These are phyloP conservation scores for Colletotrichum sp. DNA, from an alignment of 2,329 filamentous ascomycete genomes.

Conservation along the genomic window DNA sequence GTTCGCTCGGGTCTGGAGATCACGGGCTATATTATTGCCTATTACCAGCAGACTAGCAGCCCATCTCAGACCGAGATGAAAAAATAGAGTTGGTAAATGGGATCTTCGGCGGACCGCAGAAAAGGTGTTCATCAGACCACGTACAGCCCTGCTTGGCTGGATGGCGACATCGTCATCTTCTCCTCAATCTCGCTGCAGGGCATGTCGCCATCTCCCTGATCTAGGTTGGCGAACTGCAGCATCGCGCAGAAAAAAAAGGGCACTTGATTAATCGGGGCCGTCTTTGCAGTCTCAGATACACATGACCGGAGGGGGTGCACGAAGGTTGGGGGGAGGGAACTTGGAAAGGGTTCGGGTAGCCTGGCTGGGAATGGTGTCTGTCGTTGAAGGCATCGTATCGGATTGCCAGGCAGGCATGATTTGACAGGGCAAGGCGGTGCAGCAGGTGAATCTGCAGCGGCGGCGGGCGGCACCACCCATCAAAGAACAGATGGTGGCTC, in stretches of 20 bases:
- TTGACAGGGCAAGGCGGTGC: background rate
- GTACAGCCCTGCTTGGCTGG: background rate
- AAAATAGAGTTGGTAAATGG: background rate
- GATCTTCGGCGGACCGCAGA: background rate
- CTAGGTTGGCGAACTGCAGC: conserved; percentile 7
- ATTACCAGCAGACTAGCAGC: background rate
- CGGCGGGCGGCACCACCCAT: background rate
- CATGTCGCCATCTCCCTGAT: conserved; percentile 14
- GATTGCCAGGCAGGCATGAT: background rate
- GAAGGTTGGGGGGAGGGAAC: background rate
- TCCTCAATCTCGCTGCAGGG: conserved; percentile 1
- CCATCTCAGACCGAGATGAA: background rate
- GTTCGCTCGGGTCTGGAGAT: background rate
- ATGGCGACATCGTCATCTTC: conserved; percentile 17
- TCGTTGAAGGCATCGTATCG: background rate
- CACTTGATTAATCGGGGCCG: background rate
- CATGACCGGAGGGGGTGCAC: conserved; percentile 7
- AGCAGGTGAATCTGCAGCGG: background rate
- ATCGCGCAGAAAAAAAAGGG: background rate
- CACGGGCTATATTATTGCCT: background rate
- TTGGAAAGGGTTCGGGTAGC: background rate
- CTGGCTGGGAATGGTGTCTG: background rate
- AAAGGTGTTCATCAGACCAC: conserved; percentile 8
- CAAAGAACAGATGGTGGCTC: background rate
- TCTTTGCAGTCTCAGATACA: conserved; percentile 6